Conservation (phyloP, 768 basidiomycete species). For the Tricholoma bakamatsutake region DNA sequence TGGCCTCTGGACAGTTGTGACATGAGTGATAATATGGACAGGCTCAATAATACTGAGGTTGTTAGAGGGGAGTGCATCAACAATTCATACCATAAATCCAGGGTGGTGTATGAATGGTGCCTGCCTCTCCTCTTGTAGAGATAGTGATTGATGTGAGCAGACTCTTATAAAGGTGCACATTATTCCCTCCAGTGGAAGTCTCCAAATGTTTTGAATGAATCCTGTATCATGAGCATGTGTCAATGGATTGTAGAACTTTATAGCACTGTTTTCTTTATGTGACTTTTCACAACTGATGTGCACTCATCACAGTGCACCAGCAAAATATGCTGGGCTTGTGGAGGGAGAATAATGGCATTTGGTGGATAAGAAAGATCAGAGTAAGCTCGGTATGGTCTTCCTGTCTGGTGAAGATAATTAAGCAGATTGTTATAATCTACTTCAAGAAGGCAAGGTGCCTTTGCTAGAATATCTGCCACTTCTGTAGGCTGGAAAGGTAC, state of each 20-base stretch:
- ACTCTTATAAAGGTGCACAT: conserved; percentile 17
- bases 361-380: conserved; percentile 10
- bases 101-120: conserved; percentile 16
- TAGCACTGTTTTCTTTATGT: conserved; percentile 18
- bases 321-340: conserved; percentile 5
- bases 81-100: conserved; percentile 11
- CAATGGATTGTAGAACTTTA: conserved; percentile 16
- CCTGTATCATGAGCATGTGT: conserved; percentile 9
- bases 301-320: conserved; percentile 10
- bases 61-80: conserved; percentile 10
- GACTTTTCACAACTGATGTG: conserved; percentile 14
- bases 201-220: conserved; percentile 12
- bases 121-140: conserved; percentile 7
- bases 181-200: conserved; percentile 15
- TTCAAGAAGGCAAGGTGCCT: conserved; percentile 4
- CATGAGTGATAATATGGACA: conserved; percentile 20
- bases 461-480: conserved; percentile 7
- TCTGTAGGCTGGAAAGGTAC: conserved; percentile 1
- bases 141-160: conserved; percentile 13
- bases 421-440: conserved; percentile 13
- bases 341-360: conserved; percentile 12
- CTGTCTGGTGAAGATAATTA: conserved; percentile 12
- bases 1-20: conserved; percentile 13
- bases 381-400: conserved; percentile 4
- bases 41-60: conserved; percentile 17